These are phyloP conservation scores for Grosmannia serpens DNA, from an alignment of 2,329 filamentous ascomycete genomes.

Conservation along the genomic window DNA sequence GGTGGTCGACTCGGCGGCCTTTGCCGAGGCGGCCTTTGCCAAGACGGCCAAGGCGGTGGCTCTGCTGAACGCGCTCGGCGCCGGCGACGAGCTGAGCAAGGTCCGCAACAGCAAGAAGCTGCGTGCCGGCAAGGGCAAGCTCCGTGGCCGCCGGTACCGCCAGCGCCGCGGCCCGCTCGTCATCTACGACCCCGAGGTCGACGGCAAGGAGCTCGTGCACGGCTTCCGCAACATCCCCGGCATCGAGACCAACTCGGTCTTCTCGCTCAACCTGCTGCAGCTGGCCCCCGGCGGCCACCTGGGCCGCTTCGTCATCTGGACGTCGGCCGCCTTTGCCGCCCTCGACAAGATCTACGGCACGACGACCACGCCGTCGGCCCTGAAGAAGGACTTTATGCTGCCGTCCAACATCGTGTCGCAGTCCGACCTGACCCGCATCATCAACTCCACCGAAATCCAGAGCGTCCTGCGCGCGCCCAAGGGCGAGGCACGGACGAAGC, in stretches of 20 bases:
- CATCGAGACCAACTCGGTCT: conserved; percentile 92
- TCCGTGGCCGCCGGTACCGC: conserved; percentile 89
- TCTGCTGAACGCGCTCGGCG: conserved; percentile 85
- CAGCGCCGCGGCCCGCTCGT: conserved; percentile 96
- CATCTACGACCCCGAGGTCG: conserved; percentile 91
- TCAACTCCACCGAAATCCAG: conserved; percentile 99
- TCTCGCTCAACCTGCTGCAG: conserved; percentile 95
- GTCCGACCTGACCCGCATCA: conserved; percentile 91
- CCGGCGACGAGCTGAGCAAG: conserved; percentile 84
- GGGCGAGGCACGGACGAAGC: conserved; percentile 83
- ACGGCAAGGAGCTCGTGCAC: conserved; percentile 85
- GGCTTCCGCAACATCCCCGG: conserved; percentile 99
- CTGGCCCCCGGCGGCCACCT: conserved; percentile 98
- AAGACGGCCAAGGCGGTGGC: conserved; percentile 82
- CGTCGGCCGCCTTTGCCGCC: conserved; percentile 89
- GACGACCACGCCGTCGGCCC: conserved; percentile 74
- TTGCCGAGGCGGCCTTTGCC: conserved; percentile 58
- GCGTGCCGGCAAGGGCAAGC: conserved; percentile 97
- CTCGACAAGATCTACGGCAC: conserved; percentile 96
- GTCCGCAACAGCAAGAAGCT: conserved; percentile 94
- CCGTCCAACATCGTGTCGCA: conserved; percentile 87
- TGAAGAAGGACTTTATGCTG: conserved; percentile 99
- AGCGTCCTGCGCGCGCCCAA: conserved; percentile 85
- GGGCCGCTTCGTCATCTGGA: conserved; percentile 98
- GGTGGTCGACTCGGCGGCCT: conserved; percentile 83